Conservation (phyloP, 768 basidiomycete genomes). For the Lactarius quietus region DNA sequence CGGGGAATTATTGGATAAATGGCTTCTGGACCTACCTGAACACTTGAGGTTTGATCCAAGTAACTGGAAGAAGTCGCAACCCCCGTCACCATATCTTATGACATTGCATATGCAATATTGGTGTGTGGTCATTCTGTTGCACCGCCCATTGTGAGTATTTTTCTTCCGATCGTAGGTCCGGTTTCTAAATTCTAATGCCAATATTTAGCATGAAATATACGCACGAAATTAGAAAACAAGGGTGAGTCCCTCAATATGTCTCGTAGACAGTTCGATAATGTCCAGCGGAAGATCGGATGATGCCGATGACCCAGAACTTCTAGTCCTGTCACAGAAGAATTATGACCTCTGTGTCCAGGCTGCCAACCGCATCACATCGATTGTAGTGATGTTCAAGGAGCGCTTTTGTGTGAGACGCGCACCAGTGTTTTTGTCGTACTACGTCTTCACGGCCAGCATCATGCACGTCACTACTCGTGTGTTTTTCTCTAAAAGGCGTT, state of each 20-base stretch:
- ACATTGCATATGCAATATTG: slow-evolving; percentile 86
- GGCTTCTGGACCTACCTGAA: slow-evolving; percentile 68
- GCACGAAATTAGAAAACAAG: slow-evolving; percentile 19
- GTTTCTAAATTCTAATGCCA: not conserved
- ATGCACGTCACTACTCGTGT: slow-evolving; percentile 73
- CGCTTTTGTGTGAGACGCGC: slow-evolving; percentile 57
- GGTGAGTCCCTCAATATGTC: slow-evolving; percentile 26
- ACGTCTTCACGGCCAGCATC: slow-evolving; percentile 74
- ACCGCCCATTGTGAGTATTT: slow-evolving; percentile 70
- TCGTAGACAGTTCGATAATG: not conserved
- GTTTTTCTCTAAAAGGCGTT: slow-evolving; percentile 31
- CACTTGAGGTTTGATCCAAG: slow-evolving; percentile 60
- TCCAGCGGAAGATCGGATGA: slow-evolving; percentile 29
- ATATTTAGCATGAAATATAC: slow-evolving; percentile 34
- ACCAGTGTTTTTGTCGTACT: slow-evolving; percentile 72
- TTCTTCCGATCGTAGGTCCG: not conserved
- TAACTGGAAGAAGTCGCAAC: slow-evolving; percentile 36
- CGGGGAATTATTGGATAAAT: slow-evolving; percentile 64
- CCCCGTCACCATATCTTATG: slow-evolving; percentile 60
- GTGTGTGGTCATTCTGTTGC: slow-evolving; percentile 70
- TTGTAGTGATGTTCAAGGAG: slow-evolving; percentile 59
- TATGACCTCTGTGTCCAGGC: slow-evolving; percentile 73
- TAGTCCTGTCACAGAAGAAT: slow-evolving; percentile 54
- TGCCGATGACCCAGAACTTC: slow-evolving; percentile 50
- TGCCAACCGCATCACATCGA: slow-evolving; percentile 74